A percentile compares a stretch with the other conserved stretches of the same genome.
Conservation (phyloP, 2,329 filamentous ascomycete genomes). For the Aspergillus melleus region DNA sequence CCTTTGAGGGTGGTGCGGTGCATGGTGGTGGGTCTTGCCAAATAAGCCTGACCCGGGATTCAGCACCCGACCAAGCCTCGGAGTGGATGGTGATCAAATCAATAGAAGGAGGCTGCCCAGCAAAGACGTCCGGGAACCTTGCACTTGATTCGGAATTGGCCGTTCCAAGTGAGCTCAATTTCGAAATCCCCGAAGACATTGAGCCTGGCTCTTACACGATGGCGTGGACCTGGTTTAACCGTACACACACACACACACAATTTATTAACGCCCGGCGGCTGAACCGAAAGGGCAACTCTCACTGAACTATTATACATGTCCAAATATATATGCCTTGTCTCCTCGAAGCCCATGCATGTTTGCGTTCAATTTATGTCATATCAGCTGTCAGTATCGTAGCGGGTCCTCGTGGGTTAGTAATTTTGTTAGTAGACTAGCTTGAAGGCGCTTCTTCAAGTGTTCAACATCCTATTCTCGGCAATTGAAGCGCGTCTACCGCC, state of each 20-base stretch:
- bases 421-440: no score
- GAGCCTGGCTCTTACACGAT: slow-evolving; percentile 75
- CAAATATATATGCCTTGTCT: no score
- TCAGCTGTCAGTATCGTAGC: no score
- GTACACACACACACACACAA: no score
- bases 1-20: slow-evolving; percentile 69
- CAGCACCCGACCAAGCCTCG: slow-evolving; percentile 62
- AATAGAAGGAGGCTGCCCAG: slow-evolving; percentile 81
- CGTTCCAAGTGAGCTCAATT: slow-evolving; percentile 63
- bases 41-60: slow-evolving; percentile 78
- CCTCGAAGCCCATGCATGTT: no score
- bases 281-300: slow-evolving; percentile 27
- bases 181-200: slow-evolving; percentile 69
- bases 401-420: no score
- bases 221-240: slow-evolving; percentile 95
- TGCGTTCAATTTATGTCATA: no score
- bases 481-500: no score
- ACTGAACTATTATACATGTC: no score
- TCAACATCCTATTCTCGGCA: no score
- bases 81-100: slow-evolving; percentile 89
- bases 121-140: slow-evolving; percentile 60
- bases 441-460: no score
- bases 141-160: slow-evolving; percentile 45
- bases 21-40: slow-evolving; percentile 97
- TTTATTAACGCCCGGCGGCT: slow-evolving; percentile 27